Conservation (phyloP, 75 land plant genomes). For the Cunninghamia lanceolata region DNA sequence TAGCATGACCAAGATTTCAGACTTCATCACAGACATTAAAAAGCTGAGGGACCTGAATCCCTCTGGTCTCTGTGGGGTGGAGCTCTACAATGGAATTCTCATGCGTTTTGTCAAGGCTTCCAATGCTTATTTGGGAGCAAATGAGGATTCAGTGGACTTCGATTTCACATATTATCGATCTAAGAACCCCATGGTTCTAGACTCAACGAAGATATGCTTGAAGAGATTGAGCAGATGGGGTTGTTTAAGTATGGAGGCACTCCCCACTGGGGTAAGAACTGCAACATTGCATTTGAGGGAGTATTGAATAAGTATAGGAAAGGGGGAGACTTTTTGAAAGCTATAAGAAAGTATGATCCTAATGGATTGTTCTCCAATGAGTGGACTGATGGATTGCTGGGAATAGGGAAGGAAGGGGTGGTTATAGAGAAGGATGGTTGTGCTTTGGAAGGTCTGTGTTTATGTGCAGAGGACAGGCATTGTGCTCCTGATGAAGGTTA, state of each 20-base stretch:
- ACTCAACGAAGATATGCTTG: slow-evolving; percentile 59
- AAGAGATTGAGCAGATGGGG: slow-evolving; percentile 81
- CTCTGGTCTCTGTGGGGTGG: slow-evolving; percentile 46
- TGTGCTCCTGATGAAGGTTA: slow-evolving; percentile 67
- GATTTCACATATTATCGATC: slow-evolving; percentile 57
- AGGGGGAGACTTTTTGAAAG: slow-evolving; percentile 32
- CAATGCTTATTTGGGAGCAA: slow-evolving; percentile 54
- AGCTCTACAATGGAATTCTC: slow-evolving; percentile 62
- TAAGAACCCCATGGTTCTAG: slow-evolving; percentile 27
- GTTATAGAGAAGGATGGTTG: slow-evolving; percentile 36
- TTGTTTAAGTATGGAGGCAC: slow-evolving; percentile 64
- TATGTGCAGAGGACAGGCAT: slow-evolving; percentile 64
- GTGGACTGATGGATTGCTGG: slow-evolving; percentile 68
- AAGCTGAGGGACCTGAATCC: slow-evolving; percentile 32
- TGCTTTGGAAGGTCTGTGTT: slow-evolving; percentile 81
- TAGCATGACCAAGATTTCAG: slow-evolving; percentile 22
- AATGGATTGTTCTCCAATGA: slow-evolving; percentile 59
- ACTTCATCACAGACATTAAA: slow-evolving; percentile 62
- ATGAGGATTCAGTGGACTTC: slow-evolving; percentile 50
- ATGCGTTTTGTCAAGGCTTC: slow-evolving; percentile 62
- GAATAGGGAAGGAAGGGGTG: slow-evolving; percentile 23
- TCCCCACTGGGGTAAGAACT: slow-evolving; percentile 91
- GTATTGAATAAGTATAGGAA: slow-evolving; percentile 47
- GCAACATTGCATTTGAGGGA: slow-evolving; percentile 58
- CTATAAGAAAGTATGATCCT: slow-evolving; percentile 56